Conservation (phyloP, 2,329 filamentous ascomycete species). For the Phoma sp. region DNA sequence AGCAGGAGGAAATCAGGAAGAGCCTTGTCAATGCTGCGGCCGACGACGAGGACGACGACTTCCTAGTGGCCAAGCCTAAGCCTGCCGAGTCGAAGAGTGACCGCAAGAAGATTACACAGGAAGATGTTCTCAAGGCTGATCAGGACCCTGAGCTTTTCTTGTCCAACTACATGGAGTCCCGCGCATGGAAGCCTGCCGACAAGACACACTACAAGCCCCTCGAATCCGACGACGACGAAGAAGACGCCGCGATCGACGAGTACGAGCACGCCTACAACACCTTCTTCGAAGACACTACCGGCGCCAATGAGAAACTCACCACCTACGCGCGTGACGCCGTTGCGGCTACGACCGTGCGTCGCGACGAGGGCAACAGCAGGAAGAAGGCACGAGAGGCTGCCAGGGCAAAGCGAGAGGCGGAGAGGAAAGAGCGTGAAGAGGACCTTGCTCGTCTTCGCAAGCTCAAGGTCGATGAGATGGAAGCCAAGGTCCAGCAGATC, state of each 20-base stretch:
- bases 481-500: constrained; percentile 85
- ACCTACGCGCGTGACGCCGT: constrained; percentile 89
- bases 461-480: constrained; percentile 88
- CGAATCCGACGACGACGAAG: constrained; percentile 87
- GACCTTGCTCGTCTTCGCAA: constrained; percentile 85
- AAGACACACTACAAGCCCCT: constrained; percentile 76
- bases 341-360: constrained; percentile 80
- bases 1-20: constrained; percentile 83
- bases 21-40: constrained; percentile 72
- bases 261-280: constrained; percentile 95
- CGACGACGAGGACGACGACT: constrained; percentile 67
- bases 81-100: constrained; percentile 35
- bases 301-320: constrained; percentile 84
- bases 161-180: constrained; percentile 92
- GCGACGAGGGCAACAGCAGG: constrained; percentile 78
- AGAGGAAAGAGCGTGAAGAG: constrained; percentile 75
- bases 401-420: constrained; percentile 75
- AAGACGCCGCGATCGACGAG: constrained; percentile 76
- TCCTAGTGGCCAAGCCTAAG: constrained; percentile 74
- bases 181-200: constrained; percentile 81
- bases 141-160: constrained; percentile 90
- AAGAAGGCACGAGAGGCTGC: constrained; percentile 81
- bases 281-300: constrained; percentile 89
- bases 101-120: constrained; percentile 51
- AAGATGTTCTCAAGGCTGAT: constrained; percentile 74